Conservation (phyloP, 2,329 filamentous ascomycete genomes). For the Pseudogymnoascus sp. region DNA sequence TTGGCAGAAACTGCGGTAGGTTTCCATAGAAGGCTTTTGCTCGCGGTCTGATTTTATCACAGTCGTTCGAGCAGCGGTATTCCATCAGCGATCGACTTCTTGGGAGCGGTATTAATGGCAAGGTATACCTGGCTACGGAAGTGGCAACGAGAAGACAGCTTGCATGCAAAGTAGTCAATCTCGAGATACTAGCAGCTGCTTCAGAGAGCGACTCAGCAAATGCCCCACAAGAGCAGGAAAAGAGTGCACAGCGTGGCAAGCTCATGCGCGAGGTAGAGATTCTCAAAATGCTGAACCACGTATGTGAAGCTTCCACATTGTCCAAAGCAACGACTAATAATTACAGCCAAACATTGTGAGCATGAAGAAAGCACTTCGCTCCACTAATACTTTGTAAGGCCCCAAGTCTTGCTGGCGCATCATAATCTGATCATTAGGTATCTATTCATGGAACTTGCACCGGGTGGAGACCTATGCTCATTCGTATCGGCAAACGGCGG, state of each 20-base stretch:
- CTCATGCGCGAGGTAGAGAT: conserved; percentile 45
- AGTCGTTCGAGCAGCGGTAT: conserved; percentile 43
- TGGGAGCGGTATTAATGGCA: conserved; percentile 46
- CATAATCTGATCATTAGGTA: conserved; percentile 33
- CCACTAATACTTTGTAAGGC: conserved; percentile 40
- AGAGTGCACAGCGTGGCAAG: conserved; percentile 27
- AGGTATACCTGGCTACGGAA: conserved; percentile 48
- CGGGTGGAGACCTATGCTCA: conserved; percentile 32
- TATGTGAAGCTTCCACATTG: conserved; percentile 28
- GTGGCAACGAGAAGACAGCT: conserved; percentile 48
- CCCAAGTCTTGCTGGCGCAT: background rate
- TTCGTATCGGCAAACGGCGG: conserved; percentile 23
- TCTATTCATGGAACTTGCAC: conserved; percentile 51
- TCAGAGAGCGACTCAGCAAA: background rate
- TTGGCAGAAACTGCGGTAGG: conserved; percentile 32
- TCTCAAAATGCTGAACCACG: conserved; percentile 46
- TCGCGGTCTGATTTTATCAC: conserved; percentile 6
- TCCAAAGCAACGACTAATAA: background rate
- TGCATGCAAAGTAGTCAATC: conserved; percentile 59
- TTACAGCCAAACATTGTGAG: conserved; percentile 47
- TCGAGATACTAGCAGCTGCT: conserved; percentile 28
- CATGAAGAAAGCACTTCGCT: conserved; percentile 44
- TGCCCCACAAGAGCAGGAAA: background rate
- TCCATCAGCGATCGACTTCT: conserved; percentile 42
- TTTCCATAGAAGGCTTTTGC: background rate